Conservation (phyloP, 495 filamentous ascomycete genomes). For the Aspergillus haitiensis region DNA sequence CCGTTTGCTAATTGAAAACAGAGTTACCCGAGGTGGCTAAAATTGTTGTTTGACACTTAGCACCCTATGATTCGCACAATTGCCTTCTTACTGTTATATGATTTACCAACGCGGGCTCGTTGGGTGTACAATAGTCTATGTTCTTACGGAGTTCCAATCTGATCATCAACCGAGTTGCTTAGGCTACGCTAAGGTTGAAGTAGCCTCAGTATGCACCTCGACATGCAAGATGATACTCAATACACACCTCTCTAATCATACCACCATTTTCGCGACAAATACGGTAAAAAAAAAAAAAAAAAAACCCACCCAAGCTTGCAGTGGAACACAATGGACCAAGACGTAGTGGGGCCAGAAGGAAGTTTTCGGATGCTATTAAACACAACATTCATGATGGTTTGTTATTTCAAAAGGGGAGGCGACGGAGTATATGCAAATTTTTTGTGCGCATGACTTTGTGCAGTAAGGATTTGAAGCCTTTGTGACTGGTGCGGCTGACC, state of each 20-base stretch:
- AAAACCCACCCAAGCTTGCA: too few species aligned
- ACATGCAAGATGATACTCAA: too few species aligned
- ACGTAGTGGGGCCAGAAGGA: too few species aligned
- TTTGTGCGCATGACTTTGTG: constrained; percentile 23
- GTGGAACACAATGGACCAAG: too few species aligned
- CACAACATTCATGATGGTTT: not conserved
- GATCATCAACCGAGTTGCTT: not conserved
- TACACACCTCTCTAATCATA: too few species aligned
- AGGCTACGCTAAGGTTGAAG: too few species aligned
- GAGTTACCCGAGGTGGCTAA: constrained; percentile 32
- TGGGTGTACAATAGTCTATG: constrained; percentile 17
- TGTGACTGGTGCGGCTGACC: constrained; percentile 26
- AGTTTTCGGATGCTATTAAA: not conserved
- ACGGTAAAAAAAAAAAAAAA: too few species aligned
- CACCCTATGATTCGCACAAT: not conserved
- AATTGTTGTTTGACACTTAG: not conserved
- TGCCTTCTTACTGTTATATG: not conserved
- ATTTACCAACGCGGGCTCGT: constrained; percentile 20
- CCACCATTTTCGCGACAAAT: too few species aligned
- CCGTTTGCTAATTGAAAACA: constrained; percentile 22
- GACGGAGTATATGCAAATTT: constrained; percentile 13
- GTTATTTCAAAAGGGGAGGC: not conserved
- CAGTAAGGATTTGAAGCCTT: not conserved
- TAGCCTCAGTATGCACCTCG: too few species aligned
- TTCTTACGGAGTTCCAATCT: not conserved